Evolutionary conservation across 2,329 filamentous ascomycete genomes (phyloP).

Genomic region (Amphichorda felina): DNA sequence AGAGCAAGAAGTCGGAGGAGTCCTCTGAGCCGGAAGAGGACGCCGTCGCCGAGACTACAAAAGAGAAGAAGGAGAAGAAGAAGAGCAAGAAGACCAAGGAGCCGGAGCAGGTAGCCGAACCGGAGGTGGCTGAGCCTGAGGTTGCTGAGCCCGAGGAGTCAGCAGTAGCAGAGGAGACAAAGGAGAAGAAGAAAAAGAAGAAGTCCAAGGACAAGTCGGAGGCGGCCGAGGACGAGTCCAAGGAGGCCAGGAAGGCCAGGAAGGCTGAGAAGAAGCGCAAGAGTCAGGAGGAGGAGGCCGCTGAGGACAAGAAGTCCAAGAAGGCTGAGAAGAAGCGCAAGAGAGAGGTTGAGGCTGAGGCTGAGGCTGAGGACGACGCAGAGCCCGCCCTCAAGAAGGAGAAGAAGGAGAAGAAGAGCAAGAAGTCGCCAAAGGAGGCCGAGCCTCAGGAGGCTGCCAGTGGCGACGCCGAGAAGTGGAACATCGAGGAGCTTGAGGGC

Average conservation of each 20-base stretch:
- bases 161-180: slow-evolving; percentile 8
- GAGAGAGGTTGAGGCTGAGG: slow-evolving; percentile 12
- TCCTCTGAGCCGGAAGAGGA: slow-evolving; percentile 3
- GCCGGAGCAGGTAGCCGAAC: background rate
- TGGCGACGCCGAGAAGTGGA: slow-evolving; percentile 32
- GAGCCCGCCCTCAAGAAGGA: slow-evolving; percentile 8
- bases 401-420: slow-evolving; percentile 11
- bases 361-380: slow-evolving; percentile 6
- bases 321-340: slow-evolving; percentile 18
- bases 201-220: background rate
- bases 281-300: background rate
- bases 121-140: slow-evolving; percentile 5
- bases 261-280: slow-evolving; percentile 1
- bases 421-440: slow-evolving; percentile 6
- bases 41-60: background rate
- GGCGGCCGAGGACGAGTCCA: slow-evolving; percentile 5
- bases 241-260: slow-evolving; percentile 3
- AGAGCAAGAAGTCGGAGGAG: slow-evolving; percentile 9
- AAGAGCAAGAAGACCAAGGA: slow-evolving; percentile 11
- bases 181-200: slow-evolving; percentile 10
- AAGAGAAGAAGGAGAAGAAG: slow-evolving; percentile 2
- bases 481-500: slow-evolving; percentile 38
- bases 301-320: slow-evolving; percentile 5
- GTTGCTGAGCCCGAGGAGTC: slow-evolving; percentile 7
- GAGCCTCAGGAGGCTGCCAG: slow-evolving; percentile 7